phyloP scores from a whole-genome alignment of 2,329 filamentous ascomycete species.

The Cladophialophora immunda region DNA sequence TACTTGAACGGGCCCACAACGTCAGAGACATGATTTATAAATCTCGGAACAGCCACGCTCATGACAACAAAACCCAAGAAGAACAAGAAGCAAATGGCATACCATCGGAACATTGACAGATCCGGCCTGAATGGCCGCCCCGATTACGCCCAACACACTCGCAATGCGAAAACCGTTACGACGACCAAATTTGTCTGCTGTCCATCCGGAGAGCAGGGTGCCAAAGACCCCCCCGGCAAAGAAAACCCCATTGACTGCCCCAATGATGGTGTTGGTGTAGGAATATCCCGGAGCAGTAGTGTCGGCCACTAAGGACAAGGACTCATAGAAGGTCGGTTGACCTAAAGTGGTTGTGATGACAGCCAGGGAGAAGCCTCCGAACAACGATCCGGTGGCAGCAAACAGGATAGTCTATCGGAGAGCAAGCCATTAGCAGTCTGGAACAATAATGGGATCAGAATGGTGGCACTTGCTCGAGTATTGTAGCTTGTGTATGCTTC shows the following conservation, averaged over 20 bases:
- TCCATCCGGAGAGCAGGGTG: conserved; percentile 49
- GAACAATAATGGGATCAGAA: neutral
- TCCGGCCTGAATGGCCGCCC: conserved; percentile 8
- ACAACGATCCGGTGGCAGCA: conserved; percentile 45
- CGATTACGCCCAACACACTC: neutral
- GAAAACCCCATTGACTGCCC: conserved; percentile 55
- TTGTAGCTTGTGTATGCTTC: conserved; percentile 12
- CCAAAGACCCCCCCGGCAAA: conserved; percentile 51
- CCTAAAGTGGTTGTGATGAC: conserved; percentile 55
- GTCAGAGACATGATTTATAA: no score
- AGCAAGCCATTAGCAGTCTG: no score
- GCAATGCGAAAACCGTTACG: conserved; percentile 38
- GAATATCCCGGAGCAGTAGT: conserved; percentile 47
- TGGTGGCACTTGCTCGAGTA: neutral
- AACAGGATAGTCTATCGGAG: conserved; percentile 41
- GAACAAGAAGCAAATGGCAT: neutral
- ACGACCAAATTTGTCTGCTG: conserved; percentile 47
- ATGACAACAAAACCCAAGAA: no score
- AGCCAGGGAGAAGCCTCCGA: conserved; percentile 44
- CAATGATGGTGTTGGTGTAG: conserved; percentile 53
- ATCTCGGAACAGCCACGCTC: no score
- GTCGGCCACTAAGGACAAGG: conserved; percentile 46
- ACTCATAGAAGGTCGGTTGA: conserved; percentile 55
- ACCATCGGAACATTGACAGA: conserved; percentile 5
- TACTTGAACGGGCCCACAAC: conserved; percentile 8